phyloP scores from a whole-genome alignment of 345 rosid genomes.

The Salix purpurea region DNA sequence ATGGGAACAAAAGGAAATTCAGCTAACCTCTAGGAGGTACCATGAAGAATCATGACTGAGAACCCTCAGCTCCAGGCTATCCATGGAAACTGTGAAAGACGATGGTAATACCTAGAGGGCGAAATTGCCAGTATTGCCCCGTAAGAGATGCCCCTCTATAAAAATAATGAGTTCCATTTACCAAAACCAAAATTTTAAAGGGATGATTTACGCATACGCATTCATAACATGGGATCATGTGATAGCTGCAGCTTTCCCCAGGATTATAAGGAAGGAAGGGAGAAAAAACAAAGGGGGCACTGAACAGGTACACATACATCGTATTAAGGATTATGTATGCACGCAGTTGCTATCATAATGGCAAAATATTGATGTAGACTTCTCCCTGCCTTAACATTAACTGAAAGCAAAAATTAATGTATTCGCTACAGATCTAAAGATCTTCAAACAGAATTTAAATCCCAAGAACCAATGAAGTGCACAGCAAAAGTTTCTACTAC shows the following conservation, averaged over 20 bases:
- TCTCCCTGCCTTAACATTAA: no score
- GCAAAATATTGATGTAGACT: no score
- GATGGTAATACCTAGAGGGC: not conserved
- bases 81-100: not conserved
- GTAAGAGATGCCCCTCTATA: not conserved
- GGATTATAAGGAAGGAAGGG: no score
- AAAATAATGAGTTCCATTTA: not conserved
- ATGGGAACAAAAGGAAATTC: not conserved
- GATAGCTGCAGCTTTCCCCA: no score
- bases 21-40: not conserved
- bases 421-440: not conserved
- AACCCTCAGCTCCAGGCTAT: not conserved
- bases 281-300: no score
- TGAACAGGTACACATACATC: no score
- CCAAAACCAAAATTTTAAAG: not conserved
- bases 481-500: not conserved
- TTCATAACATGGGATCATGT: no score
- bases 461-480: not conserved
- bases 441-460: not conserved
- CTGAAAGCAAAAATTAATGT: no score
- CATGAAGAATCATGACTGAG: not conserved
- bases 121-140: not conserved
- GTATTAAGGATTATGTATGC: no score
- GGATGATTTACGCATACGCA: no score
- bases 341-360: no score